Base-by-base conservation (phyloP, 768 basidiomycete species). In the Suillus subaureus region DNA sequence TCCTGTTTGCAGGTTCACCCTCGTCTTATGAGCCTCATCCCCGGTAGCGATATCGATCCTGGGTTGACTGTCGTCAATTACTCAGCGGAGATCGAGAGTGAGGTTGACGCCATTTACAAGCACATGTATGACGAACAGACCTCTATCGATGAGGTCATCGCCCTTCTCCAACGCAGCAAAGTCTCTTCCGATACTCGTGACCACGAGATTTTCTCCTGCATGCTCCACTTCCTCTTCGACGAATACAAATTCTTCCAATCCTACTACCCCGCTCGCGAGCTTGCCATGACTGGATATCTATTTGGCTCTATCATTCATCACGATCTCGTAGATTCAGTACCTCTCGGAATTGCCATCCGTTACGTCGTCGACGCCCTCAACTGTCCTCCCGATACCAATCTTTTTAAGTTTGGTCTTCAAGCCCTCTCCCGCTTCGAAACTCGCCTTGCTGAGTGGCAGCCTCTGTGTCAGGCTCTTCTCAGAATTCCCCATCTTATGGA, bases 161-260 rank as follows among this genome's bases (percentile, higher is more conserved):
- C 85, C 33, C 89, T 95, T 79, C 88, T 99, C 33, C 91, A 93
- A 78, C 87, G 89, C 63, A 87, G 89, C 81, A 95, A 96, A 74
- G 87, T 85, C 60, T 96, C 96, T 37, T 83, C 86, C 39, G 93
- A 91, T 70, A 79, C 89, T 54, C 88, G 89, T 64, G 96, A 98
- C 70, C 94, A 97, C 75, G 95, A 99, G 79, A 88, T 97, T 67
- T 98, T 98, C 75, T 97, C 96, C n/a, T 98, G 96, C 87, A 97
- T 97, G 89, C 90, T 99, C 61, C 96, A 98, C 81, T 97, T 97
- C 83, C 87, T 99, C 52, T 98, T 99, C 79, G 97, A 99, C 87
- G 97, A 99, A 80, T 97, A 97, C 88, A 96, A 96, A 73, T 99
- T 98, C 84, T 97, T 99, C 87, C 94, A 97, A 74, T 91, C 92